These are phyloP conservation scores for Straminergon stramineum DNA, from an alignment of 225 moss, liverwort and hornwort species.

Conservation along the genomic window DNA sequence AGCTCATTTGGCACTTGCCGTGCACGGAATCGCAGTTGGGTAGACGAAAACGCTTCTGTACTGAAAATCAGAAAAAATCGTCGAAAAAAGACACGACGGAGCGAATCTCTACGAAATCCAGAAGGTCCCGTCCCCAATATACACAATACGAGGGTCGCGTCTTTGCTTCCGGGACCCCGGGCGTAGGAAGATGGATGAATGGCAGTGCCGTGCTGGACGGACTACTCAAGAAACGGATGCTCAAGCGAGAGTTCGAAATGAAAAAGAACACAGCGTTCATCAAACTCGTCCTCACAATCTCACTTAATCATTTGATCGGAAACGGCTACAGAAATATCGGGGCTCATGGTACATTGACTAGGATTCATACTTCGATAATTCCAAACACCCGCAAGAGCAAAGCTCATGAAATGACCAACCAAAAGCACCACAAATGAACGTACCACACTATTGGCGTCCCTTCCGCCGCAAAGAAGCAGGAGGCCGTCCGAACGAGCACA, in stretches of 20 bases:
- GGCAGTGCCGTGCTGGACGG: neutral
- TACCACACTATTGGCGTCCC: constrained; percentile 69
- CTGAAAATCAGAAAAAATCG: too few species aligned
- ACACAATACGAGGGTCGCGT: neutral
- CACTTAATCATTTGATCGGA: neutral
- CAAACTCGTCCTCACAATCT: neutral
- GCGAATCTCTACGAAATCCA: too few species aligned
- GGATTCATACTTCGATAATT: neutral
- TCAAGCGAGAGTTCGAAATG: neutral
- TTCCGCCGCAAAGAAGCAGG: constrained; percentile 61
- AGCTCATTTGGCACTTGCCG: neutral
- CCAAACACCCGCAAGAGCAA: neutral
- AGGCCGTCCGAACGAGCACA: constrained; percentile 65
- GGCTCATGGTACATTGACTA: neutral
- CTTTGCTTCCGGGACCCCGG: too few species aligned
- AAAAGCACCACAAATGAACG: neutral
- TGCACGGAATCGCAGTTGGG: neutral
- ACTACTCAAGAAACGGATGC: too few species aligned
- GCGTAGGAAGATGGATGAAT: neutral
- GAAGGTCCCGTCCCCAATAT: neutral
- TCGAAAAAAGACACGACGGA: neutral
- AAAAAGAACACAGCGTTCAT: neutral
- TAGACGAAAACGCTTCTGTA: too few species aligned
- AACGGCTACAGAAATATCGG: neutral
- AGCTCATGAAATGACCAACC: neutral